These are phyloP conservation scores for Colletotrichum tanaceti DNA, from an alignment of 2,329 filamentous ascomycete genomes.

Conservation along the genomic window DNA sequence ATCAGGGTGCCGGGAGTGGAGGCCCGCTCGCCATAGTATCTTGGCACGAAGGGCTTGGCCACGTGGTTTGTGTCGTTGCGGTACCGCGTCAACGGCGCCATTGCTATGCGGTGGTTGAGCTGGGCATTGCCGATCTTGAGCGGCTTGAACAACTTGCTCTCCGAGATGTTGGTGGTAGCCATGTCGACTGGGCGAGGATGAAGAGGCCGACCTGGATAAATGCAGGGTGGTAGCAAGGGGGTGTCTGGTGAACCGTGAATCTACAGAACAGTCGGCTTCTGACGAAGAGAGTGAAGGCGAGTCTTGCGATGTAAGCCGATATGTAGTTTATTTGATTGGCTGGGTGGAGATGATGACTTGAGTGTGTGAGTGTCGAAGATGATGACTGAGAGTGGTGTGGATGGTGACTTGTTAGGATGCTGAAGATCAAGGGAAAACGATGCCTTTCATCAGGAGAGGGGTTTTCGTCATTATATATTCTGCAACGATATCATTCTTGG, in stretches of 20 bases:
- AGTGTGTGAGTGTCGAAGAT: background rate
- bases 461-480: background rate
- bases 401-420: background rate
- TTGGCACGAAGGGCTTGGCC: constrained; percentile 42
- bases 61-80: constrained; percentile 30
- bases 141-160: constrained; percentile 31
- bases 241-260: too few relatives aligned
- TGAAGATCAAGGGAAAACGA: background rate
- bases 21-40: constrained; percentile 47
- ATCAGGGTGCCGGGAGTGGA: constrained; percentile 59
- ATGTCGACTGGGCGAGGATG: background rate
- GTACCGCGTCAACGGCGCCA: constrained; percentile 37
- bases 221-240: too few relatives aligned
- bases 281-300: too few relatives aligned
- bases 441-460: background rate
- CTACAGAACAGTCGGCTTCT: background rate
- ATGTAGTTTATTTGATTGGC: background rate
- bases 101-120: constrained; percentile 31
- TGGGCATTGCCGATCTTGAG: constrained; percentile 26
- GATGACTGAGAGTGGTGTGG: background rate
- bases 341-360: background rate
- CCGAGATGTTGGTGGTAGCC: constrained; percentile 6
- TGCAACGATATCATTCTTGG: too few relatives aligned
- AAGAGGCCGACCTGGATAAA: too few relatives aligned
- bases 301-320: background rate